phyloP scores from a whole-genome alignment of 202 grass and related monocot genomes.

The Panicum virgatum region DNA sequence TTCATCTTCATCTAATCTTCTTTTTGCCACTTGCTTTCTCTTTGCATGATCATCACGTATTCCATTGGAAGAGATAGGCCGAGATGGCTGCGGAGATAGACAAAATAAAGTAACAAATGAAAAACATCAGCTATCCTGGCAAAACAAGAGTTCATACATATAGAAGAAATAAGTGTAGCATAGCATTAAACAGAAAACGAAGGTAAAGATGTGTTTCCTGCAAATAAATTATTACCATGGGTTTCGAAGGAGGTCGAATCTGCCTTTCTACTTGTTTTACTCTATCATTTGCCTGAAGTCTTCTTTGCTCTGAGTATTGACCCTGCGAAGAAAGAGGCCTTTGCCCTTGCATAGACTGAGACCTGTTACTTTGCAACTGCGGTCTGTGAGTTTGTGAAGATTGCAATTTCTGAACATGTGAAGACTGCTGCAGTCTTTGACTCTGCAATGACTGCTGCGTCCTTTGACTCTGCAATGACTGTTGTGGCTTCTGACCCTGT shows the following conservation, averaged over 20 bases:
- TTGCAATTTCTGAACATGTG: constrained; percentile 28
- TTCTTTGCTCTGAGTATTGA: constrained; percentile 64
- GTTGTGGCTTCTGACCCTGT: constrained; percentile 31
- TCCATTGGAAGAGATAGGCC: constrained; percentile 45
- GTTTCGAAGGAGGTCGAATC: constrained; percentile 45
- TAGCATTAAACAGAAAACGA: not conserved
- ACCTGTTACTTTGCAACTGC: constrained; percentile 36
- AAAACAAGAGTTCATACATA: not conserved
- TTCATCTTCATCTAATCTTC: constrained; percentile 62
- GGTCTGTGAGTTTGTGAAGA: constrained; percentile 40
- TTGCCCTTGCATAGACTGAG: constrained; percentile 30
- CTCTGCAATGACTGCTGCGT: constrained; percentile 15
- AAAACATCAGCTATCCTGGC: not conserved
- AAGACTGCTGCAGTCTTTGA: constrained; percentile 42
- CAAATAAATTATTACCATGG: constrained; percentile 53
- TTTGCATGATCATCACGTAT: constrained; percentile 52
- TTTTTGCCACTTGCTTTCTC: constrained; percentile 51
- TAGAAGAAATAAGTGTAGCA: not conserved
- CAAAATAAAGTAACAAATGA: not conserved
- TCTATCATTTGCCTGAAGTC: constrained; percentile 47
- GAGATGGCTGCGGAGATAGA: constrained; percentile 48
- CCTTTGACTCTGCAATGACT: constrained; percentile 24
- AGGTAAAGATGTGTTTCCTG: not conserved
- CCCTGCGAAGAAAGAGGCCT: constrained; percentile 54
- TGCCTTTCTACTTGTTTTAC: constrained; percentile 56